A percentile compares a stretch with the other conserved stretches of the same genome.
Evolutionary conservation across 768 basidiomycete species (phyloP).

Genomic region (Crucibulum laeve): DNA sequence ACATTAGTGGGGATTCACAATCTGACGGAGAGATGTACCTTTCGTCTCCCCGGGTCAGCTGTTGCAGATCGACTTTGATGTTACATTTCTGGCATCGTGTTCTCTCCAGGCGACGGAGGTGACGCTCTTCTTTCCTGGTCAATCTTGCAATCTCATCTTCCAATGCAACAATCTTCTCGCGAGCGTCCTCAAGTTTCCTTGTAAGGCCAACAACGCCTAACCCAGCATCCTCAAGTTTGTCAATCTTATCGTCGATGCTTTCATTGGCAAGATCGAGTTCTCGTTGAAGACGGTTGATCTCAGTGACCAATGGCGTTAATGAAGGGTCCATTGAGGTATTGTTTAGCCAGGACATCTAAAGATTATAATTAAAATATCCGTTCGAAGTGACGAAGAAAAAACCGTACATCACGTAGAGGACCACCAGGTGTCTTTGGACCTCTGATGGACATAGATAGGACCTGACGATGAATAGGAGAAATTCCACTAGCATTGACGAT

Average conservation of each 20-base stretch:
- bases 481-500: constrained; percentile 51
- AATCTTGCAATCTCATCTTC: constrained; percentile 70
- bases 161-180: constrained; percentile 45
- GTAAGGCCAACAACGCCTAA: constrained; percentile 69
- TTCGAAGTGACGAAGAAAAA: neutral
- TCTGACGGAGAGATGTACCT: constrained; percentile 40
- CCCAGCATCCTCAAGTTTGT: constrained; percentile 79
- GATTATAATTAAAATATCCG: constrained; percentile 2
- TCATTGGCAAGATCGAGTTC: constrained; percentile 80
- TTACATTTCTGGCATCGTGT: constrained; percentile 69
- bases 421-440: constrained; percentile 77
- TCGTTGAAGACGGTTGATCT: constrained; percentile 68
- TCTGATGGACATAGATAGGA: constrained; percentile 61
- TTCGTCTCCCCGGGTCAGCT: constrained; percentile 46
- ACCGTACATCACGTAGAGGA: constrained; percentile 69
- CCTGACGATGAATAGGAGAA: constrained; percentile 75
- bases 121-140: constrained; percentile 67
- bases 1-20: neutral
- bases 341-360: constrained; percentile 72
- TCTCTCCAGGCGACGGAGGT: constrained; percentile 52
- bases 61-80: constrained; percentile 52
- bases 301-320: constrained; percentile 58
- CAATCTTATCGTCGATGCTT: constrained; percentile 84
- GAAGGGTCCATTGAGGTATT: constrained; percentile 52
- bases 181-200: constrained; percentile 68